Evolutionary conservation across 2,329 filamentous ascomycete genomes (phyloP).

Genomic region (Colletotrichum shisoi): DNA sequence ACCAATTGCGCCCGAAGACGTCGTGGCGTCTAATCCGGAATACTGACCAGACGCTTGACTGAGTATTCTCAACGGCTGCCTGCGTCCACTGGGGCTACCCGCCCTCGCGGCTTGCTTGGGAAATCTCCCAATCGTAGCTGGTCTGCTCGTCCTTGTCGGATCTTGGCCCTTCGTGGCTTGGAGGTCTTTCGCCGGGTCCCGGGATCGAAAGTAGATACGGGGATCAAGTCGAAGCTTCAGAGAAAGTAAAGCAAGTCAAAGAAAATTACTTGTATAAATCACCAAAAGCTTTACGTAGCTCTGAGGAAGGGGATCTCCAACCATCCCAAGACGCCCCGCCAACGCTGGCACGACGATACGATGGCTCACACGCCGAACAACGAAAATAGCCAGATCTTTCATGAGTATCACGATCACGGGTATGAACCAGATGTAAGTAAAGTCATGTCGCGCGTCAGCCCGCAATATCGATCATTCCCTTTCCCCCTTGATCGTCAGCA

Average conservation of each 20-base stretch:
- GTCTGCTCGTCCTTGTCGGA: constrained; percentile 24
- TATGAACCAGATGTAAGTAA: constrained; percentile 32
- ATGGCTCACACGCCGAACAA: constrained; percentile 31
- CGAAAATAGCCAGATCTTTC: constrained; percentile 18
- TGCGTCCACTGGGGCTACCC: constrained; percentile 21
- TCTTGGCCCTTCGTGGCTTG: constrained; percentile 24
- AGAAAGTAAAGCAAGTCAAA: constrained; percentile 9
- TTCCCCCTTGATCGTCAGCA: constrained; percentile 6
- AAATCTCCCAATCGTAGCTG: constrained; percentile 26
- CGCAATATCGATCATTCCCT: not conserved
- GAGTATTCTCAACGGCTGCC: constrained; percentile 3
- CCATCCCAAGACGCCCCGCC: constrained; percentile 3
- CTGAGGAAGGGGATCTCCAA: constrained; percentile 22
- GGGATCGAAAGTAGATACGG: constrained; percentile 7
- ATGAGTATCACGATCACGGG: constrained; percentile 36
- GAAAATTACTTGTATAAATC: constrained; percentile 36
- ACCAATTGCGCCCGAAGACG: not conserved
- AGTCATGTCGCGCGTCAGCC: constrained; percentile 8
- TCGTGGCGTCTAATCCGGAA: constrained; percentile 8
- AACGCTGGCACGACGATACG: constrained; percentile 17
- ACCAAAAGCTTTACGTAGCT: constrained; percentile 19
- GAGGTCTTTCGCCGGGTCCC: constrained; percentile 17
- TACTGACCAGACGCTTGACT: constrained; percentile 22
- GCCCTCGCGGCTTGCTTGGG: constrained; percentile 15
- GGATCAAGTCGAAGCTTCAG: constrained; percentile 23